Conservation (phyloP, 257 asterid genomes). For the Scutellaria minor region DNA sequence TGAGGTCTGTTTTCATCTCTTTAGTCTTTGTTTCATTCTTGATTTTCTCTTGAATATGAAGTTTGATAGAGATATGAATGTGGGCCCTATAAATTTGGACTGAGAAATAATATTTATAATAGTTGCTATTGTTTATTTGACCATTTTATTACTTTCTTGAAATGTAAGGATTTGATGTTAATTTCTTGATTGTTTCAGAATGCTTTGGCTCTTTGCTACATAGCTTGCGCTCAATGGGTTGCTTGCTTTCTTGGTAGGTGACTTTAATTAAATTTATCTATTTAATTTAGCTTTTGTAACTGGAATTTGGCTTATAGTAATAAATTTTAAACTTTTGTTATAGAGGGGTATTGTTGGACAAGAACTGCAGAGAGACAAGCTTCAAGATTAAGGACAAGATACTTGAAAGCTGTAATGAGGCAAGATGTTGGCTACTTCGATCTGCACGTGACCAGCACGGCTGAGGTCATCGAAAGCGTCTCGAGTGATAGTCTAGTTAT, state of each 20-base stretch:
- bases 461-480: conserved; percentile 79
- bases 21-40: background rate
- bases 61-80: background rate
- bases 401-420: conserved; percentile 84
- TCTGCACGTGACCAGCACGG: conserved; percentile 80
- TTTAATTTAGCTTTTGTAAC: background rate
- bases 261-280: background rate
- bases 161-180: background rate
- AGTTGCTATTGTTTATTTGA: background rate
- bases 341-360: conserved; percentile 98
- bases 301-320: background rate
- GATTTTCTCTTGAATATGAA: background rate
- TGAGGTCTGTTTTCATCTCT: conserved; percentile 48
- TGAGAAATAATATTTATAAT: conserved; percentile 6
- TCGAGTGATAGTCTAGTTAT: conserved; percentile 82
- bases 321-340: background rate
- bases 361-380: conserved; percentile 97
- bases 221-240: conserved; percentile 79
- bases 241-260: conserved; percentile 78
- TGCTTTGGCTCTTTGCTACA: conserved; percentile 71
- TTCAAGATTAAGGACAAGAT: conserved; percentile 64
- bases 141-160: background rate
- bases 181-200: conserved; percentile 51
- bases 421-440: conserved; percentile 97
- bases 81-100: background rate